Base-by-base conservation (phyloP, 331 rosid genomes). In the Phaseolus coccineus region DNA sequence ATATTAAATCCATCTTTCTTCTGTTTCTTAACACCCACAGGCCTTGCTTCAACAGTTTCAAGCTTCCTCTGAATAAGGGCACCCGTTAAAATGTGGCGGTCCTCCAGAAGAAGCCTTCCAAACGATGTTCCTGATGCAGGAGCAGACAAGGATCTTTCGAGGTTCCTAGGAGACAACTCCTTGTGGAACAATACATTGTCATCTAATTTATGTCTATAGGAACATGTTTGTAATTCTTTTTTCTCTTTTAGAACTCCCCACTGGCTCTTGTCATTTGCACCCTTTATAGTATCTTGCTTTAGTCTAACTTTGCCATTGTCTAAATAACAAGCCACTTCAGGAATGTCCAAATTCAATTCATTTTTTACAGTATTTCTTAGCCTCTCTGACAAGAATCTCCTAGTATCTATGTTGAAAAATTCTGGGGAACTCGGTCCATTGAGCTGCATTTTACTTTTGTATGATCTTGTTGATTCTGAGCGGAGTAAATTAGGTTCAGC, bases 51-150 rank as follows among this genome's bases (percentile, higher is more conserved):
- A 71, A 72, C 81, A 69, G 85, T 92, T 86, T 93, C 98, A 39
- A 84, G 93, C 88, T 88, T 93, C 85, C 96, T 85, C 77, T 69
- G 86, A 71, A 93, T 86, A 65, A 87, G 96, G n/a, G 84, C 97
- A 19, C 93, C 96, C 0, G 89, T 89, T 62, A 89, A 62, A 74
- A 89, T 51, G 56, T 89, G 92, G 63, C 91, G 87, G 69, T 93
- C 92, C 84, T 91, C 96, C 22, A 89, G 82, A 79, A 91, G 96
- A 86, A 93, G 92, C 81, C 88, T 91, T 65, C 93, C 94, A 85
- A 91, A 91, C 40, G 93, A 86, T 33, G 92, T 88, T 77, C 98
- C 92, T 30, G 97, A 74, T 57, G 91, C 92, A 11, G 98, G 98
- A 40, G 98, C 94, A 4, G 98, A 93, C 33, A 93, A 83, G 63